Evolutionary conservation across 176 grass and related monocot species (phyloP), one percentile per base, ranked within the genome.

Genomic region (Bonia amplexicaulis): DNA sequence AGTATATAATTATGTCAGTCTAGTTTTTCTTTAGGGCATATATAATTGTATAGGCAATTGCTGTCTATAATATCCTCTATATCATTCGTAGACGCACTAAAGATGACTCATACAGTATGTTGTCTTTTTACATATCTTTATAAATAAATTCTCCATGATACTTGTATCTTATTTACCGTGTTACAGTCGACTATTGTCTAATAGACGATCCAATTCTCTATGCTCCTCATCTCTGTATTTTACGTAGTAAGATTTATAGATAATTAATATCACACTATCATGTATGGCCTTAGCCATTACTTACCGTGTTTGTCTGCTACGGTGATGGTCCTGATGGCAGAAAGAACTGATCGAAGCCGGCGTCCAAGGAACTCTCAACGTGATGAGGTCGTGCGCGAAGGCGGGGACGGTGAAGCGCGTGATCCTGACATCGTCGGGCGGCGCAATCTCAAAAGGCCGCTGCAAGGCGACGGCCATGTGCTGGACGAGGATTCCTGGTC

Each of bases 401-500:
- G 82, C 88, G 0, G 41, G 53, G 14, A 87, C 88, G 7, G 72
- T 87, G 58, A 87, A 35, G 58, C 74, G 88, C 7, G 71, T 79
- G 14, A 22, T 90, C 49, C 85, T 90, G 44, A 90, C 84, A 4
- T 87, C 88, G 0, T 90, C 88, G 25, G 55, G 9, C 0, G 71
- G 75, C 9, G 77, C 26, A 2, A 54, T 87, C 7, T 46, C 9
- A 17, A 31, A 6, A 73, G 64, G 9, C 82, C 71, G 41, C 46
- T 71, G 29, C 31, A 55, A 10, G 42, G 26, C 20, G 37, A 23
- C 13, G 80, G 55, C 0, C 74, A 83, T 29, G 15, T 55, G 19
- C 76, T 79, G 11, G 84, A 90, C 35, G 88, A 90, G 22, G 35
- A 60, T 0, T 86, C 78, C 1, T 86, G 88, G 83, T 86, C 77